These are phyloP conservation scores for Camelina hispida DNA, from an alignment of 345 rosid species.

Conservation along the genomic window DNA sequence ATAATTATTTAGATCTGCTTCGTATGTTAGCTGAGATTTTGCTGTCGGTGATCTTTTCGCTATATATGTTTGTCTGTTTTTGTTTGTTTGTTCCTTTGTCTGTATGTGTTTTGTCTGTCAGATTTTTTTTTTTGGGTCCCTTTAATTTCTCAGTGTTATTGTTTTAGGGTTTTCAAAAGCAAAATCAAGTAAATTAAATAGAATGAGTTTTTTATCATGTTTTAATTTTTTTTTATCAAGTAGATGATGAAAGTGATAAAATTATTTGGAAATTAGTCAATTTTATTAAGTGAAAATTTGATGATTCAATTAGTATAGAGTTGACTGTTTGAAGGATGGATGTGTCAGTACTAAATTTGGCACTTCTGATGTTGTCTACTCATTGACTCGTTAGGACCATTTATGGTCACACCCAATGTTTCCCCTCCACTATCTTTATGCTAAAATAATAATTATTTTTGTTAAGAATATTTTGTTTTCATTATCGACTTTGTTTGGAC, in stretches of 20 bases:
- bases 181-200: conserved; percentile 2
- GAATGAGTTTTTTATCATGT: background rate
- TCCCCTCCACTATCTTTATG: conserved; percentile 12
- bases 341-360: conserved; percentile 49
- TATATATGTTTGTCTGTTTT: conserved; percentile 27
- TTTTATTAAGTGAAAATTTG: conserved; percentile 16
- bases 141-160: background rate
- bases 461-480: conserved; percentile 16
- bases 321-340: conserved; percentile 38
- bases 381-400: conserved; percentile 46
- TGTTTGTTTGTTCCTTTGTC: conserved; percentile 28
- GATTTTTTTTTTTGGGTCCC: background rate
- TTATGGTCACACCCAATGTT: conserved; percentile 44
- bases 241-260: background rate
- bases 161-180: background rate
- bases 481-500: conserved; percentile 33
- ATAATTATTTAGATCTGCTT: conserved; percentile 20
- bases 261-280: background rate
- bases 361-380: conserved; percentile 45
- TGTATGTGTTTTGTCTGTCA: conserved; percentile 18
- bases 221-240: background rate
- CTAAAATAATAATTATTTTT: conserved; percentile 4
- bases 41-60: conserved; percentile 43
- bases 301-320: conserved; percentile 24
- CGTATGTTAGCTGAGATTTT: conserved; percentile 32